phyloP scores from a whole-genome alignment of 1,284 basidiomycete species.

The Sanghuangporus sanghuang region DNA sequence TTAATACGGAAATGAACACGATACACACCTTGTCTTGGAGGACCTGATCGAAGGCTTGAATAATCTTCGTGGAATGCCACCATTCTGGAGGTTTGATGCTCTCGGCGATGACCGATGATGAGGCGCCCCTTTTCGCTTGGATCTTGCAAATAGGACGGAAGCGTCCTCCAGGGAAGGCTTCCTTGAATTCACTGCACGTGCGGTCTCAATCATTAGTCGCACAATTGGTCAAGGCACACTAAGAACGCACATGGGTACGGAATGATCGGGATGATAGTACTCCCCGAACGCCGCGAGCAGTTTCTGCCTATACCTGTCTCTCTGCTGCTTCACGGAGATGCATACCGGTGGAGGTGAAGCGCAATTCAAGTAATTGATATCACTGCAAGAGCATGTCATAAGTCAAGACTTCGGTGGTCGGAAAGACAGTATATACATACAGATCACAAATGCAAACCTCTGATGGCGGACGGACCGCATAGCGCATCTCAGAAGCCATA shows the following conservation, averaged over 20 bases:
- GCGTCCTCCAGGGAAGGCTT: conserved; percentile 89
- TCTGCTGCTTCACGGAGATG: conserved; percentile 77
- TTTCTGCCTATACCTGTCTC: conserved; percentile 79
- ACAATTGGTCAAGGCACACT: neutral
- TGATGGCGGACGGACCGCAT: conserved; percentile 66
- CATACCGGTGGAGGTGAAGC: conserved; percentile 72
- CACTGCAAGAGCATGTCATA: conserved; percentile 38
- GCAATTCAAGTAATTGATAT: conserved; percentile 88
- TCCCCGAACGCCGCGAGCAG: conserved; percentile 77
- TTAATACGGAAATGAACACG: conserved; percentile 12
- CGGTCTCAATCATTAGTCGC: conserved; percentile 2
- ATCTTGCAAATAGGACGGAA: conserved; percentile 83
- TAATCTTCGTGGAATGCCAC: conserved; percentile 89
- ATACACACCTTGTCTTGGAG: conserved; percentile 74
- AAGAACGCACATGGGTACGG: conserved; percentile 58
- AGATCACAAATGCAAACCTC: conserved; percentile 91
- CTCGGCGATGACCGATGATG: conserved; percentile 77
- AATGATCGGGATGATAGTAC: conserved; percentile 80
- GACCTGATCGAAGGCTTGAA: conserved; percentile 85
- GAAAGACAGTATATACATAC: conserved; percentile 40
- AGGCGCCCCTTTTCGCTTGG: conserved; percentile 73
- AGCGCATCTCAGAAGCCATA: conserved; percentile 80
- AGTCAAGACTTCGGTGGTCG: conserved; percentile 3
- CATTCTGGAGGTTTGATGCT: conserved; percentile 84
- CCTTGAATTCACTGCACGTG: conserved; percentile 76